These are phyloP conservation scores for Trichothecium sympodiale DNA, from an alignment of 2,329 filamentous ascomycete genomes.

Conservation along the genomic window DNA sequence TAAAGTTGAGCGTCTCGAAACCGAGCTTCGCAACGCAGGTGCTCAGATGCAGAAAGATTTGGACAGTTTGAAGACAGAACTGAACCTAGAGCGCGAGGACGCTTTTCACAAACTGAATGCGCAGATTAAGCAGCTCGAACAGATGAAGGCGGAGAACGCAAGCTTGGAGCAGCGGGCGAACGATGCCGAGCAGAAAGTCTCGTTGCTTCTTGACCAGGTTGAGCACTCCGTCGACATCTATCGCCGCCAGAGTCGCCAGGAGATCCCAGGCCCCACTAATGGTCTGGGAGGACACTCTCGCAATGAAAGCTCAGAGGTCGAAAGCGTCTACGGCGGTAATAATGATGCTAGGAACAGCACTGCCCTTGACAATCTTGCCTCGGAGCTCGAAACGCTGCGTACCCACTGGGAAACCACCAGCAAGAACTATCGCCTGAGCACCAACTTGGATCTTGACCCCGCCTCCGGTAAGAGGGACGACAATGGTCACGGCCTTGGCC, in stretches of 20 bases:
- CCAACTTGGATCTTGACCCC: constrained; percentile 74
- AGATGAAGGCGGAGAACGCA: constrained; percentile 71
- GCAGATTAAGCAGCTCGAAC: constrained; percentile 60
- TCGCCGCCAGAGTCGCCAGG: constrained; percentile 61
- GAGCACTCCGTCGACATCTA: constrained; percentile 92
- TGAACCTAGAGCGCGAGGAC: constrained; percentile 45
- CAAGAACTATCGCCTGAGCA: constrained; percentile 86
- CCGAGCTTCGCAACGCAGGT: constrained; percentile 55
- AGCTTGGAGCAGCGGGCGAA: constrained; percentile 72
- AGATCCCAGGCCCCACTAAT: constrained; percentile 36
- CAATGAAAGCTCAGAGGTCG: constrained; percentile 46
- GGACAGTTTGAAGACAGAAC: constrained; percentile 53
- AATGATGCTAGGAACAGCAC: constrained; percentile 39
- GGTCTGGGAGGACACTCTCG: constrained; percentile 34
- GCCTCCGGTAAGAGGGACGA: constrained; percentile 31
- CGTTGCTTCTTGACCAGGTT: constrained; percentile 85
- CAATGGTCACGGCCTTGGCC: constrained; percentile 29
- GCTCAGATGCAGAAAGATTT: constrained; percentile 63
- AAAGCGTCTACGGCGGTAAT: constrained; percentile 46
- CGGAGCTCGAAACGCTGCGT: constrained; percentile 80
- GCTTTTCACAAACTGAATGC: constrained; percentile 44
- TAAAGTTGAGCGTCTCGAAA: constrained; percentile 59
- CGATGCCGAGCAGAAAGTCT: constrained; percentile 89
- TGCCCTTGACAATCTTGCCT: constrained; percentile 83
- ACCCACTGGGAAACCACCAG: constrained; percentile 94